A percentile compares a stretch with the other conserved stretches of the same genome.
These are phyloP conservation scores for Fusarium albosuccineum DNA, from an alignment of 2,329 filamentous ascomycete genomes.

Conservation along the genomic window DNA sequence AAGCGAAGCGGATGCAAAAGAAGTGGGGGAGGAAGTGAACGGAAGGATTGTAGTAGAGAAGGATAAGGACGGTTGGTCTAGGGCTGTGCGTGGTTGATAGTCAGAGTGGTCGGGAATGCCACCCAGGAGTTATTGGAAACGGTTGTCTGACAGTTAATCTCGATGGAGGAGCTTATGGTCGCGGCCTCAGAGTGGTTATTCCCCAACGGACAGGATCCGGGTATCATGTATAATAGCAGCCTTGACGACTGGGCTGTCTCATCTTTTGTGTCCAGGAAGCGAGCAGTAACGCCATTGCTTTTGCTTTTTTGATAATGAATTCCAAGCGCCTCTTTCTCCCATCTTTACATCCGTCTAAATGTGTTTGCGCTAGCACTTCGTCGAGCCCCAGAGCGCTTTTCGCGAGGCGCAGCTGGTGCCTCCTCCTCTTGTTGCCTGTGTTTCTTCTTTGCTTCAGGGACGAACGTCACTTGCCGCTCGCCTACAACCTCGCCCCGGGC, in stretches of 20 bases:
- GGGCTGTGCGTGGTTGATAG: background rate
- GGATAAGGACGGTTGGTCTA: background rate
- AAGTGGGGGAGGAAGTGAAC: slow-evolving; percentile 42
- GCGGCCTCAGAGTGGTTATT: slow-evolving; percentile 29
- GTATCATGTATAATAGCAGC: slow-evolving; percentile 49
- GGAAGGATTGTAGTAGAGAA: background rate
- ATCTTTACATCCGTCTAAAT: slow-evolving; percentile 73
- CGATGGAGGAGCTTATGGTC: slow-evolving; percentile 5
- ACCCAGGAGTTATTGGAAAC: slow-evolving; percentile 9
- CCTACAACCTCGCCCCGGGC: slow-evolving; percentile 66
- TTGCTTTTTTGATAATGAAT: slow-evolving; percentile 37
- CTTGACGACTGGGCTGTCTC: slow-evolving; percentile 41
- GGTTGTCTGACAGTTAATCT: background rate
- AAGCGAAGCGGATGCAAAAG: slow-evolving; percentile 52
- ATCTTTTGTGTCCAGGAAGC: slow-evolving; percentile 39
- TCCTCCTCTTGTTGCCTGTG: slow-evolving; percentile 54
- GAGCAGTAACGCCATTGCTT: slow-evolving; percentile 43
- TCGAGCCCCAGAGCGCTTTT: slow-evolving; percentile 59
- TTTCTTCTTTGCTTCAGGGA: slow-evolving; percentile 70
- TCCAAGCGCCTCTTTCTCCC: slow-evolving; percentile 39
- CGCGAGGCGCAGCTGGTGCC: slow-evolving; percentile 45
- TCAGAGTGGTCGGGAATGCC: background rate
- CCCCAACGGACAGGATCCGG: slow-evolving; percentile 47
- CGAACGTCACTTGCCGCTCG: slow-evolving; percentile 79
- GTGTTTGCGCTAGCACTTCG: slow-evolving; percentile 83